Evolutionary conservation across 768 basidiomycete genomes (phyloP).

Genomic region (Leccinellum albellum): DNA sequence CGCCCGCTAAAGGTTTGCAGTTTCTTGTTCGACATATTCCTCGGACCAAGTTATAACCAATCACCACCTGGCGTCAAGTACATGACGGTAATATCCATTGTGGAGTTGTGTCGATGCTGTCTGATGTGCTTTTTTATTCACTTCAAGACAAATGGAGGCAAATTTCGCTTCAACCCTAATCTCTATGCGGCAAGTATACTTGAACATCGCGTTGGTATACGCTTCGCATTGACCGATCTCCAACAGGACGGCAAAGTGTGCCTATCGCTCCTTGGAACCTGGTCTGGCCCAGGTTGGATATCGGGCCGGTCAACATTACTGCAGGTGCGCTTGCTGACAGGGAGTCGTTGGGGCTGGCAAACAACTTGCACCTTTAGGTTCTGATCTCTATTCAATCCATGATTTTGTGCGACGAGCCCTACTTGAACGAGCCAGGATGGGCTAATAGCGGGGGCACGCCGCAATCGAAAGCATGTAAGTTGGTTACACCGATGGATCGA

Average conservation of each 20-base stretch:
- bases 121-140: constrained; percentile 5
- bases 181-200: constrained; percentile 69
- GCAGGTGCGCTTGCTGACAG: constrained; percentile 47
- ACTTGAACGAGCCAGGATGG: constrained; percentile 92
- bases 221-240: background rate
- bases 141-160: constrained; percentile 76
- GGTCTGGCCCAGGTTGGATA: constrained; percentile 92
- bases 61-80: constrained; percentile 75
- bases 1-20: constrained; percentile 27
- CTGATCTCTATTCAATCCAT: constrained; percentile 95
- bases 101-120: background rate
- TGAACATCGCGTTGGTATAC: background rate
- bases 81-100: constrained; percentile 44
- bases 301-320: constrained; percentile 85
- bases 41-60: constrained; percentile 85
- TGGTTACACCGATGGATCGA: background rate
- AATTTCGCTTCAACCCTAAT: constrained; percentile 91
- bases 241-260: constrained; percentile 92
- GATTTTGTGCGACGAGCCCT: constrained; percentile 92
- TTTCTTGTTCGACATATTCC: constrained; percentile 88
- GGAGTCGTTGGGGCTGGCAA: background rate
- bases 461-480: constrained; percentile 72
- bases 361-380: constrained; percentile 39
- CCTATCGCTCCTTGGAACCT: constrained; percentile 85
- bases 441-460: constrained; percentile 68